Evolutionary conservation across 768 basidiomycete species (phyloP), one percentile per base, ranked within the genome.

Genomic region (Agrocybe pediades): DNA sequence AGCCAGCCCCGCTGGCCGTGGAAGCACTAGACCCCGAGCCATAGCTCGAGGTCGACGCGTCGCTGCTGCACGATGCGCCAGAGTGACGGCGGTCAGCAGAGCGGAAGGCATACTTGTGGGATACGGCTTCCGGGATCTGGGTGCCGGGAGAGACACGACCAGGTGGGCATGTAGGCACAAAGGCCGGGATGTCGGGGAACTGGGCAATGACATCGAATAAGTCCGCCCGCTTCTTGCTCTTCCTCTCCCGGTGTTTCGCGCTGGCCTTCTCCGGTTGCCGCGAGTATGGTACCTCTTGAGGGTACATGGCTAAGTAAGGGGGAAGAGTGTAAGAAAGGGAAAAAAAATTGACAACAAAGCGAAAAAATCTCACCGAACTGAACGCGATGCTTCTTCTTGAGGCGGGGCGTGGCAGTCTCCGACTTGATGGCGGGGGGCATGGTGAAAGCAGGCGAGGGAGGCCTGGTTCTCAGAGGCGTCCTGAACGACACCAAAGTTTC

Each of bases 171-270:
- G 33, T 36, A 19, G 59, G 53, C 8, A 56, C 40, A 33, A 53
- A 42, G 29, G 30, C 25, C 36, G 62, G 65, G 16, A 61, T 57
- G 15, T 52, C 40, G 3, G 65, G 62, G 44, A 66, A 66, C 25
- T 59, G 55, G 36, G 54, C 49, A 19, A 66, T 39, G 29, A 65
- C 53, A 36, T 63, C 65, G 26, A 55, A 43, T 3, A 65, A 56
- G 17, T 55, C 56, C 1, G 49, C 49, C 6, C 48, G 49, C 27
- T 55, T 24, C 39, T 47, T 47, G 13, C 5, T 9, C 25, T 27
- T 21, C 26, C 45, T 45, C 20, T 48, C 48, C 30, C 16, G 23
- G 20, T 17, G 17, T 25, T 21, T n/a, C 9, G 27, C 15, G 21
- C 29, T 42, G 19, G 15, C 20, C 16, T 15, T 30, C 26, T 36